phyloP scores from a whole-genome alignment of 139 green algal species.

The Chlamydomonas sp. region DNA sequence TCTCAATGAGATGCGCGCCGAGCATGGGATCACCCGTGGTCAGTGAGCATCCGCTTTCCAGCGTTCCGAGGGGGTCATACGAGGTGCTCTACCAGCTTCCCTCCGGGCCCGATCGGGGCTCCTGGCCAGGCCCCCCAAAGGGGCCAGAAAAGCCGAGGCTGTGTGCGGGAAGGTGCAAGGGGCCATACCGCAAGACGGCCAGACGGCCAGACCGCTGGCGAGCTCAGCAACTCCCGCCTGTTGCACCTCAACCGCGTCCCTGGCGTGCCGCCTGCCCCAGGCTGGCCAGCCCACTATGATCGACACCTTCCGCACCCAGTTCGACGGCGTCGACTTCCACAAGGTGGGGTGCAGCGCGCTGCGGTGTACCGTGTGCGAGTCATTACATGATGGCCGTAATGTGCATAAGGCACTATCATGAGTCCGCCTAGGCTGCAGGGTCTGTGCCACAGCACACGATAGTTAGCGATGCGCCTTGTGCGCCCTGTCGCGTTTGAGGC shows the following conservation, averaged over 20 bases:
- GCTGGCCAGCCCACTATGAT: constrained; percentile 45
- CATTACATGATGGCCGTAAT: background rate
- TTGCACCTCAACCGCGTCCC: background rate
- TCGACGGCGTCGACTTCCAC: constrained; percentile 64
- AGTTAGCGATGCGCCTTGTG: too few relatives aligned
- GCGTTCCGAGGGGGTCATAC: background rate
- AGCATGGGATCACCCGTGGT: background rate
- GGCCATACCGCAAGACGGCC: background rate
- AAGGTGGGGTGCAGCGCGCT: constrained; percentile 19
- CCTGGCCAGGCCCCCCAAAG: too few relatives aligned
- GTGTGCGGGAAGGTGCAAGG: background rate
- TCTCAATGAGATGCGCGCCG: background rate
- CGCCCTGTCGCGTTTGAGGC: too few relatives aligned
- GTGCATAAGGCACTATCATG: too few relatives aligned
- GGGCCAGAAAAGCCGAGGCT: background rate
- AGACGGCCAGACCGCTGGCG: background rate
- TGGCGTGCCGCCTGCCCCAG: background rate
- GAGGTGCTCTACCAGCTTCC: too few relatives aligned
- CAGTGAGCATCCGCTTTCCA: background rate
- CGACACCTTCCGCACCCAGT: constrained; percentile 63
- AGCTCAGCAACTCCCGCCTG: background rate
- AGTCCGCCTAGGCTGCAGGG: too few relatives aligned
- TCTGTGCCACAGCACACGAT: too few relatives aligned
- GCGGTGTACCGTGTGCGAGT: background rate
- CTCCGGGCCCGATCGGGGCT: too few relatives aligned